Evolutionary conservation across 2,329 filamentous ascomycete species (phyloP).

Genomic region (Fusarium sp.): DNA sequence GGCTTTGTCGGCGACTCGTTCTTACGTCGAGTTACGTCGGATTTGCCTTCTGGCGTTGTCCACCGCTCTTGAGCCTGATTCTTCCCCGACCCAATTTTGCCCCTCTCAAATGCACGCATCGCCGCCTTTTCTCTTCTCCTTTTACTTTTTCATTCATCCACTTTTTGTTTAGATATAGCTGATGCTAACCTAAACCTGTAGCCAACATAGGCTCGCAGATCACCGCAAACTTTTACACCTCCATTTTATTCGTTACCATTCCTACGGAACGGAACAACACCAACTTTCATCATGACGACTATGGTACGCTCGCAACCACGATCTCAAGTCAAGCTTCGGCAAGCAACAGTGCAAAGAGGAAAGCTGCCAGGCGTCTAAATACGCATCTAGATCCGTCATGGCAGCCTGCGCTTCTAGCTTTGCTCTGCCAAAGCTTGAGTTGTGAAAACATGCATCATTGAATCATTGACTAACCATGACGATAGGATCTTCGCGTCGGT

Average conservation of each 20-base stretch:
- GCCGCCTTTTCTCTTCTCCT: conserved; percentile 33
- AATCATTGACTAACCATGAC: conserved; percentile 35
- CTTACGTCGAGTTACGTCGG: conserved; percentile 40
- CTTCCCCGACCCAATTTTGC: conserved; percentile 46
- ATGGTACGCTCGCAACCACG: conserved; percentile 58
- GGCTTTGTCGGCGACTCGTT: conserved; percentile 30
- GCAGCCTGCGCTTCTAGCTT: neutral
- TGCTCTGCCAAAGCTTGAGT: neutral
- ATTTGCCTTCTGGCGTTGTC: conserved; percentile 50
- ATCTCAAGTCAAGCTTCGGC: neutral
- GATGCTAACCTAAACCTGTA: conserved; percentile 37
- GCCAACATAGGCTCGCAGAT: conserved; percentile 45
- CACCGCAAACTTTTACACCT: conserved; percentile 21
- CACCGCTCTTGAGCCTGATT: conserved; percentile 47
- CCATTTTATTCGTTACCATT: conserved; percentile 34
- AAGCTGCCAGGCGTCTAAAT: neutral
- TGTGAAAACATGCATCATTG: neutral
- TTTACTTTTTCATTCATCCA: conserved; percentile 25
- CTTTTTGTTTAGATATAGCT: conserved; percentile 25
- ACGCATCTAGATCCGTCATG: neutral
- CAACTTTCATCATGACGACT: conserved; percentile 61
- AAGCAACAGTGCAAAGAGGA: neutral
- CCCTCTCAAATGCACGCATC: conserved; percentile 39
- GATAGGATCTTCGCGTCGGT: conserved; percentile 95
- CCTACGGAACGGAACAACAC: conserved; percentile 39